These are phyloP conservation scores for Penicillium sp. DNA, from an alignment of 2,329 filamentous ascomycete genomes.

Conservation along the genomic window DNA sequence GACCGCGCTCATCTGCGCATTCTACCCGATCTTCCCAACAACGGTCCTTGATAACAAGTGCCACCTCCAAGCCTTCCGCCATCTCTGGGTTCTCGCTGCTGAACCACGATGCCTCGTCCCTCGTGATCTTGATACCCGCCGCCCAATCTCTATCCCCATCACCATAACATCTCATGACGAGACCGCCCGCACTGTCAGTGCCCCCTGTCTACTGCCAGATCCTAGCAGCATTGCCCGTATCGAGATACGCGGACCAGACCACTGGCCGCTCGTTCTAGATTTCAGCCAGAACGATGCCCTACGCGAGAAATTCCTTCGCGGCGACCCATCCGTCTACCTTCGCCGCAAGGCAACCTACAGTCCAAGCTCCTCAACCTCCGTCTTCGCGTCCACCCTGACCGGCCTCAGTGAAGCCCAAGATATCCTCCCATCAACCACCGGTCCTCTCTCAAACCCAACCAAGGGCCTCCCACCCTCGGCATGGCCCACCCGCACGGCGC, in stretches of 20 bases:
- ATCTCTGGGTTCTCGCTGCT: slow-evolving; percentile 93
- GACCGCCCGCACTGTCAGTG: slow-evolving; percentile 38
- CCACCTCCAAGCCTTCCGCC: slow-evolving; percentile 92
- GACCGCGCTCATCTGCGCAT: slow-evolving; percentile 80
- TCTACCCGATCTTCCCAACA: slow-evolving; percentile 90
- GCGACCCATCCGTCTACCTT: slow-evolving; percentile 72
- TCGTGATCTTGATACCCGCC: slow-evolving; percentile 79
- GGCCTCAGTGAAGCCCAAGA: slow-evolving; percentile 65
- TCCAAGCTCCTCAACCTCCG: slow-evolving; percentile 49
- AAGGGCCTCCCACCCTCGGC: slow-evolving; percentile 28
- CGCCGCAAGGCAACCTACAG: slow-evolving; percentile 68
- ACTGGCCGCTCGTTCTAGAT: slow-evolving; percentile 80
- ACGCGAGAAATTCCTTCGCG: slow-evolving; percentile 59
- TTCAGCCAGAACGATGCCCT: slow-evolving; percentile 65
- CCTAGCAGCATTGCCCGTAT: slow-evolving; percentile 40
- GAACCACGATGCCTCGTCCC: slow-evolving; percentile 86
- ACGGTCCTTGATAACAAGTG: slow-evolving; percentile 90
- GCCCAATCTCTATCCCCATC: slow-evolving; percentile 73
- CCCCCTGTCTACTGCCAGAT: slow-evolving; percentile 59
- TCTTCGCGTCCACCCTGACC: slow-evolving; percentile 73
- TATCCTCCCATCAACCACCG: slow-evolving; percentile 34
- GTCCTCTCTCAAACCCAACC: slow-evolving; percentile 23
- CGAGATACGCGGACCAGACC: slow-evolving; percentile 54
- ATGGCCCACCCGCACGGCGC: slow-evolving; percentile 24
- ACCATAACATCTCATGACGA: slow-evolving; percentile 59